Percentiles rank a stretch among this genome's conserved stretches.
Evolutionary conservation across 352 stramenopile species (phyloP).

Genomic region (Phytopythium kandeliae): DNA sequence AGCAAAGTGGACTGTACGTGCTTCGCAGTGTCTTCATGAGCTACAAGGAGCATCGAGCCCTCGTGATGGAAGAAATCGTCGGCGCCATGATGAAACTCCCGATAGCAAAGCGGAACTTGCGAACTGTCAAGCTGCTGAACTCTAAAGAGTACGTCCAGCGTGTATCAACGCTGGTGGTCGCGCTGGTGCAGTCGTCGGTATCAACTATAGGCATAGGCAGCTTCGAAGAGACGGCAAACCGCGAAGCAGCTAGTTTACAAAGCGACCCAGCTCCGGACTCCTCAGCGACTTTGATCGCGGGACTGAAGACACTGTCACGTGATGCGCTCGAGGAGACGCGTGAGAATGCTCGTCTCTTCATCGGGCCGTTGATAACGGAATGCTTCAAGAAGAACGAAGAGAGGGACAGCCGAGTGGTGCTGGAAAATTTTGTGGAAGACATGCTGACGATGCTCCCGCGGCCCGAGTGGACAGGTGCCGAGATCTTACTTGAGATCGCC

Average conservation of each 20-base stretch:
- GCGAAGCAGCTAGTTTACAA: not conserved
- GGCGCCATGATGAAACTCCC: slow-evolving; percentile 72
- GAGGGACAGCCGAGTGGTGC: slow-evolving; percentile 57
- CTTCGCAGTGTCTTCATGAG: slow-evolving; percentile 61
- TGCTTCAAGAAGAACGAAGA: slow-evolving; percentile 85
- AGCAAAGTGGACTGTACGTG: slow-evolving; percentile 54
- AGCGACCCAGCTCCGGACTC: slow-evolving; percentile 5
- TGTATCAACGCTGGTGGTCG: slow-evolving; percentile 60
- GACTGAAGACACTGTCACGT: slow-evolving; percentile 11
- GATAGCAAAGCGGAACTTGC: slow-evolving; percentile 59
- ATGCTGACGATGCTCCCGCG: slow-evolving; percentile 72
- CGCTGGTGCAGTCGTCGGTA: slow-evolving; percentile 48
- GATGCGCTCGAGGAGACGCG: slow-evolving; percentile 26
- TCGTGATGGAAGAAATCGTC: slow-evolving; percentile 70
- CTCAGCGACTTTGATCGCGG: slow-evolving; percentile 11
- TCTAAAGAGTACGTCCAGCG: slow-evolving; percentile 53
- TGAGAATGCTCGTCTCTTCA: slow-evolving; percentile 36
- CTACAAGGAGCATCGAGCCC: slow-evolving; percentile 50
- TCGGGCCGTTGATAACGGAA: slow-evolving; percentile 47
- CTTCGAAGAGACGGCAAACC: slow-evolving; percentile 5
- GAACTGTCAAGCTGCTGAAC: slow-evolving; percentile 60
- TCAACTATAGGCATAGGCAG: slow-evolving; percentile 11
- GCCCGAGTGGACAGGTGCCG: slow-evolving; percentile 72
- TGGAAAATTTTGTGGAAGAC: slow-evolving; percentile 85
- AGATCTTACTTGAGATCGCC: slow-evolving; percentile 69